phyloP scores from a whole-genome alignment of 805 yeast genomes.

The Yarrowia osloensis region DNA sequence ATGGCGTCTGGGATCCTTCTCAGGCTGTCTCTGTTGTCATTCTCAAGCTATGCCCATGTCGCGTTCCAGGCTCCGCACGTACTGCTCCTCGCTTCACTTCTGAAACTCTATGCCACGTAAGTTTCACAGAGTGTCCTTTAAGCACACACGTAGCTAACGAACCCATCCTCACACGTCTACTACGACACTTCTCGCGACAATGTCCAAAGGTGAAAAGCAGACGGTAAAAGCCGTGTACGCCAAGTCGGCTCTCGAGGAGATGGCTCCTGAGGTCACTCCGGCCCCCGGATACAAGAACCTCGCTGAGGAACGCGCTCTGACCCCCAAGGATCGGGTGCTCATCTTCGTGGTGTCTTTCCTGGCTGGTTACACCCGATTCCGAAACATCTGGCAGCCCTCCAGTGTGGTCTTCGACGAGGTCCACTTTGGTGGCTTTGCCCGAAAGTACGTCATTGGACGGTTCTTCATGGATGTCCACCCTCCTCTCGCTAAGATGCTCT shows the following conservation, averaged over 20 bases:
- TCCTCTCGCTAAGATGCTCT: constrained; percentile 64
- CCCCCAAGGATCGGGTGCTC: constrained; percentile 32
- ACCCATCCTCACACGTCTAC: constrained; percentile 14
- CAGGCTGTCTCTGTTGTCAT: too few species aligned
- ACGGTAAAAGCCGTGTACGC: constrained; percentile 16
- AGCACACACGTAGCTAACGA: constrained; percentile 18
- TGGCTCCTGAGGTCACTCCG: constrained; percentile 24
- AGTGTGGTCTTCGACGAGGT: constrained; percentile 86
- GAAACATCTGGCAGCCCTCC: constrained; percentile 63
- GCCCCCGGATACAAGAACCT: constrained; percentile 22
- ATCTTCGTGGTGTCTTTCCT: constrained; percentile 49
- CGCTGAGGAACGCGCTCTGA: constrained; percentile 23
- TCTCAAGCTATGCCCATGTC: neutral
- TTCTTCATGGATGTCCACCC: constrained; percentile 75
- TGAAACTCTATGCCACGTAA: constrained; percentile 23
- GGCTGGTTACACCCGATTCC: constrained; percentile 62
- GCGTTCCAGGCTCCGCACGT: neutral
- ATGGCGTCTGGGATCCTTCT: too few species aligned
- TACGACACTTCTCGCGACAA: constrained; percentile 20
- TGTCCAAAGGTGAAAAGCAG: constrained; percentile 28
- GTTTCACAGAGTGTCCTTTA: constrained; percentile 28
- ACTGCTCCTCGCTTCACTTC: constrained; percentile 9
- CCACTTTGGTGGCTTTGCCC: constrained; percentile 95
- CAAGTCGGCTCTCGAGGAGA: constrained; percentile 30
- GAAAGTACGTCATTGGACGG: constrained; percentile 66